Evolutionary conservation across 2,329 filamentous ascomycete genomes (phyloP).

Genomic region (Trichophyton verrucosum): DNA sequence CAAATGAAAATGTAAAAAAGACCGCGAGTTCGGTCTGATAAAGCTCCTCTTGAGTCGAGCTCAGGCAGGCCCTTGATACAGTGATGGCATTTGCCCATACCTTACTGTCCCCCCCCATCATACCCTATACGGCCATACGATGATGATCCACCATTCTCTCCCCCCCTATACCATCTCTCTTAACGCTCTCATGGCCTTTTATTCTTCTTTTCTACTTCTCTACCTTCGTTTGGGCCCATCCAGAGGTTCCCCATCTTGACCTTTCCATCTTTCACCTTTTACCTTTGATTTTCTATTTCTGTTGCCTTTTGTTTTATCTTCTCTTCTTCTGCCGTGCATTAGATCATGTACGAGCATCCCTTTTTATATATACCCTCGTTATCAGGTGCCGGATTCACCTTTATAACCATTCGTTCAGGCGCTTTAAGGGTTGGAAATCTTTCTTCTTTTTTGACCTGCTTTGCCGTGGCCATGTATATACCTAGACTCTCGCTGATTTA

Average conservation of each 20-base stretch:
- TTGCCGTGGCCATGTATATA: not conserved
- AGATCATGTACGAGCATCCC: not conserved
- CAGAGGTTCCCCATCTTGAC: not conserved
- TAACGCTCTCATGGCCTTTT: not conserved
- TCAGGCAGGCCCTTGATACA: not conserved
- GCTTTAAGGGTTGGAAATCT: conserved; percentile 2
- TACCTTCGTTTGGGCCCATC: not conserved
- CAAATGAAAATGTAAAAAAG: not conserved
- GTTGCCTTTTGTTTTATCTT: not conserved
- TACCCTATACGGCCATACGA: not conserved
- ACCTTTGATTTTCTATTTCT: not conserved
- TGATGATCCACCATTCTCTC: not conserved
- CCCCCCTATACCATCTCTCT: not conserved
- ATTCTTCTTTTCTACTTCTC: not conserved
- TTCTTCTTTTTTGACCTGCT: not conserved
- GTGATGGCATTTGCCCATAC: not conserved
- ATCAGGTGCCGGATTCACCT: conserved; percentile 2
- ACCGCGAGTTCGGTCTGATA: not conserved
- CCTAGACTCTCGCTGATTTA: not conserved
- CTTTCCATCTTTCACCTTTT: not conserved
- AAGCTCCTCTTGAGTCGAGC: conserved; percentile 1
- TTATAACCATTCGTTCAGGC: conserved; percentile 3
- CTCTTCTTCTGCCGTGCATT: not conserved
- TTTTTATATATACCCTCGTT: conserved; percentile 2
- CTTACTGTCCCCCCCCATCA: not conserved